phyloP scores from a whole-genome alignment of 1,284 basidiomycete genomes.

The Ustilago xerochloae region DNA sequence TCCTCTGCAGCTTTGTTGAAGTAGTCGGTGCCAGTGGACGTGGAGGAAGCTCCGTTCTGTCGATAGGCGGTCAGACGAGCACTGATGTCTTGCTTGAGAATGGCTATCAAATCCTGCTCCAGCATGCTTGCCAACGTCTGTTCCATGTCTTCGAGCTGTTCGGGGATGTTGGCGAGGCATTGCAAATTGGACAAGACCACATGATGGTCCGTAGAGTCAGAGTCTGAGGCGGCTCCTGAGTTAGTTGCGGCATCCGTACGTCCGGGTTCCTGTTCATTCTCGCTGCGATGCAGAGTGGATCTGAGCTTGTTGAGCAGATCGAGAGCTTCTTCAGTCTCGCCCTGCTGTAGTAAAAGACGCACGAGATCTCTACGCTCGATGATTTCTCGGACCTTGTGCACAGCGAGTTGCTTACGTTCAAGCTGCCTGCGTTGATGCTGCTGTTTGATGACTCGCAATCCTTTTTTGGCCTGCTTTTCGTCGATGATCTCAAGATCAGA shows the following conservation, averaged over 20 bases:
- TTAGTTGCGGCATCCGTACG: not conserved
- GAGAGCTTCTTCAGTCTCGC: slow-evolving; percentile 63
- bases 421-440: slow-evolving; percentile 54
- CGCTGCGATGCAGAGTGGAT: not conserved
- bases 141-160: slow-evolving; percentile 57
- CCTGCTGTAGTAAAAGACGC: slow-evolving; percentile 55
- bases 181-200: slow-evolving; percentile 22
- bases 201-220: not conserved
- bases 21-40: slow-evolving; percentile 4
- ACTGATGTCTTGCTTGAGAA: slow-evolving; percentile 78
- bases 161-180: slow-evolving; percentile 36
- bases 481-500: slow-evolving; percentile 81
- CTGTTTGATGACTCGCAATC: slow-evolving; percentile 42
- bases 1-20: not conserved
- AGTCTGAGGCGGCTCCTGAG: not conserved
- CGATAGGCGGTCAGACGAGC: slow-evolving; percentile 46
- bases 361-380: slow-evolving; percentile 58
- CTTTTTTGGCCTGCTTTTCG: slow-evolving; percentile 72
- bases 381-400: slow-evolving; percentile 45
- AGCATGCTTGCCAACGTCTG: slow-evolving; percentile 45
- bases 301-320: slow-evolving; percentile 54
- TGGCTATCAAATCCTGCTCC: slow-evolving; percentile 75
- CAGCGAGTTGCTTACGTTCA: slow-evolving; percentile 35
- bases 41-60: not conserved
- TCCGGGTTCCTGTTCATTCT: not conserved